A percentile compares a stretch with the other conserved stretches of the same genome.
Conservation (phyloP, 768 basidiomycete species). For the Rhodotorula sphaerocarpa region DNA sequence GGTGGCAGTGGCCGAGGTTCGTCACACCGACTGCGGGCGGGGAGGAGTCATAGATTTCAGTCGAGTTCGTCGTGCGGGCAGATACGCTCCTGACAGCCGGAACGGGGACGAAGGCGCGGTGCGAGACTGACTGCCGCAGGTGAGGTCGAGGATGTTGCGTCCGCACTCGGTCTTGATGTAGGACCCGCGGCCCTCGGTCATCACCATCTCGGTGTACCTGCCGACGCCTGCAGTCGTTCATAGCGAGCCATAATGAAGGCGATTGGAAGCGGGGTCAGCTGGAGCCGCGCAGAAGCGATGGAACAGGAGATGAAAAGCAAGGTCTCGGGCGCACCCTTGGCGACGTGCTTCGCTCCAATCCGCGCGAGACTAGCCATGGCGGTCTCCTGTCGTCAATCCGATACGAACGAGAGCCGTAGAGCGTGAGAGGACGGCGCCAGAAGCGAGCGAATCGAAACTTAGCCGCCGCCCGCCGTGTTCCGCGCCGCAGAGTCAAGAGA, state of each 20-base stretch:
- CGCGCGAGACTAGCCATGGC: background rate
- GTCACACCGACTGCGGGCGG: slow-evolving; percentile 59
- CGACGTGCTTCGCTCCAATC: slow-evolving; percentile 30
- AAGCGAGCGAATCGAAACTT: too few relatives aligned
- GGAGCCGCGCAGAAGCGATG: background rate
- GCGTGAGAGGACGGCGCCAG: too few relatives aligned
- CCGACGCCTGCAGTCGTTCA: slow-evolving; percentile 5
- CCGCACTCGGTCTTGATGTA: slow-evolving; percentile 52
- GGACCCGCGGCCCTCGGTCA: slow-evolving; percentile 27
- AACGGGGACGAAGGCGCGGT: background rate
- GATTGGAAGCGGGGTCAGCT: background rate
- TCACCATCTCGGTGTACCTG: slow-evolving; percentile 29
- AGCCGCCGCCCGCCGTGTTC: too few relatives aligned
- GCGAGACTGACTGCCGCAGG: slow-evolving; percentile 53
- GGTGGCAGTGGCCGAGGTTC: slow-evolving; percentile 78
- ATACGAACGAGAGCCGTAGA: too few relatives aligned
- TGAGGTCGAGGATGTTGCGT: slow-evolving; percentile 69
- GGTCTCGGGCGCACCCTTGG: slow-evolving; percentile 23
- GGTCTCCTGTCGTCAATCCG: too few relatives aligned
- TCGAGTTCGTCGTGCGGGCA: background rate
- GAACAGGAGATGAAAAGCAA: too few relatives aligned
- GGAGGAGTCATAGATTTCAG: background rate
- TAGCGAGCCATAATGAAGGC: background rate
- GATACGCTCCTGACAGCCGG: background rate
- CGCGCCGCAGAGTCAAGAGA: too few relatives aligned